Base-by-base conservation (phyloP, 148 eudicot genomes). In the Diospyros lotus region DNA sequence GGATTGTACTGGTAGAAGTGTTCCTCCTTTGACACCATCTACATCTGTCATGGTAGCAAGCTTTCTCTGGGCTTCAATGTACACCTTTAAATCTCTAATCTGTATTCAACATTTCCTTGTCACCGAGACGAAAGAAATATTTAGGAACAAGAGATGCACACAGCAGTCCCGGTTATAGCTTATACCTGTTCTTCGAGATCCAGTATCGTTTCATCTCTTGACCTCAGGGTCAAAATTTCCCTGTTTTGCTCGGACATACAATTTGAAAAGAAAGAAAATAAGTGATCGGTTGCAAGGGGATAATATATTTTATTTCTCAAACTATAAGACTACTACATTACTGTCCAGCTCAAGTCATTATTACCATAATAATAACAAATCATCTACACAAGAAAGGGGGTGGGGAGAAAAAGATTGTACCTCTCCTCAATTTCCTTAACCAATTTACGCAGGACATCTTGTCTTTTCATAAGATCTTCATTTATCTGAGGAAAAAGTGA, bases 111-210 rank as follows among this genome's bases (percentile, higher is more conserved):
- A 28, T 28, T 28, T 28, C 28, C 28, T 28, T 28, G 28, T 28
- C 28, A 28, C 28, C 28, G 28, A 28, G 28, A 28, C 28, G 28
- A 28, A 28, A 28, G 28, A 28, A 28, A 28, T 28, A 28, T 28
- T 28, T 28, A 28, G 28, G 28, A 28, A 28, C 28, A 0, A 28
- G 28, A 28, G 28, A 12, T 55, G 4, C 28, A 62, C 9, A 39
- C 38, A n/a, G 70, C 9, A 60, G 43, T 4, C 60, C 17, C 17
- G 48, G 45, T 41, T 42, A 41, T 61, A 95, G 48, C 52, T 41
- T 42, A 41, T 61, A 95, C 98, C 97, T 95, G 99, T 65, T 95
- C 99, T 79, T 91, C 85, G 52, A 91, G 81, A 78, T 96, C 99
- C 62, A 79, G 63, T 50, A 87, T 88, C 66, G 81, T 81, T 68